Base-by-base conservation (phyloP, 75 land plant genomes). In the Pinus albicaulis region DNA sequence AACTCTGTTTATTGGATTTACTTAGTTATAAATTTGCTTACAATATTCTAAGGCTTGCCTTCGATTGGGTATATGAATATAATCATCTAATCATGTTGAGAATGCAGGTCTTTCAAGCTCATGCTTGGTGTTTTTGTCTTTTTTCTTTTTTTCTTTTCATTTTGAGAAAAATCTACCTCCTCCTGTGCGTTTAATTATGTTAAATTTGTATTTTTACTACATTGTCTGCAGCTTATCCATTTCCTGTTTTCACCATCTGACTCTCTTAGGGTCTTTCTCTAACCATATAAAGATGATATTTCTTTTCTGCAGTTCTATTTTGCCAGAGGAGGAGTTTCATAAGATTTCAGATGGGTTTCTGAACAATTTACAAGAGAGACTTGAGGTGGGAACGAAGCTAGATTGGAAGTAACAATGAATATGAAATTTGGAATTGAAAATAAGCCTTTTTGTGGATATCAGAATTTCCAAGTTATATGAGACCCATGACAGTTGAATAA, bases 291-390 rank as follows among this genome's bases (percentile, higher is more conserved):
- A 38, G 20, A 41, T 10, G 17, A 19, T 68, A 38, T 68, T 68
- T 36, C 71, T 44, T 68, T 68, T 68, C n/a, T 73, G 22, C 92
- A 95, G 98, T 70, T 87, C 93, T 55, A 28, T 85, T n/a, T 71
- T 95, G 77, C 75, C 80, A 60, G 95, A 95, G 88, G 86, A 82
- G 63, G 88, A 82, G 56, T 95, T 86, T 76, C 93, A 95, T 53
- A 79, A 68, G 62, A 48, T 90, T 74, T 91, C 95, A 19, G 86
- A 93, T 78, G 82, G 82, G 22, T 87, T 86, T 3, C 81, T 95
- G 36, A 82, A 89, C 38, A 76, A 82, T 24, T 81, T 95, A 61
- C 90, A 78, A 65, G 95, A 95, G 73, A 95, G 92, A 78, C 71
- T 95, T 28, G 98, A 95, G 89, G 98, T 94, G 62, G 31, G 24